Evolutionary conservation across 371 early-diverging fungal genomes (phyloP).

Genomic region (Mucor sp.): DNA sequence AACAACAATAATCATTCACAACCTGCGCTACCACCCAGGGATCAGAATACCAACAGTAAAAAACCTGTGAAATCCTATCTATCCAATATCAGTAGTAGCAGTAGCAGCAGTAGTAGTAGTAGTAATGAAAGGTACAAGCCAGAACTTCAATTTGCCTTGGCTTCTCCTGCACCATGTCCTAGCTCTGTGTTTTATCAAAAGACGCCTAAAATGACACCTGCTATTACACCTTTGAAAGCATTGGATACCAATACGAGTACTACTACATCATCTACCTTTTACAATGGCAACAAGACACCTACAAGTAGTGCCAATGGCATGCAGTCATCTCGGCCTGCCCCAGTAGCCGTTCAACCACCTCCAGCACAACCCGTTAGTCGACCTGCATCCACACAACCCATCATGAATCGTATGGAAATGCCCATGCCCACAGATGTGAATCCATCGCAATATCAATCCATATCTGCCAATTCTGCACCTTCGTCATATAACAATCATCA

Average conservation of each 20-base stretch:
- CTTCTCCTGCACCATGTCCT: conserved; percentile 5
- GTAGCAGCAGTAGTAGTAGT: too few relatives aligned
- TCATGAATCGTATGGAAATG: conserved; percentile 1
- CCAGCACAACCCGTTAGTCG: not conserved
- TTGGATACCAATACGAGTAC: not conserved
- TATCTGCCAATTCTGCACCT: not conserved
- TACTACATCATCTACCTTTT: too few relatives aligned
- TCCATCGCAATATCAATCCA: not conserved
- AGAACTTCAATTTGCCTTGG: conserved; percentile 1
- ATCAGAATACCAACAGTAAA: not conserved
- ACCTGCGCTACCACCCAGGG: conserved; percentile 9
- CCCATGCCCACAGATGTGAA: not conserved
- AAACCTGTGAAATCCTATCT: conserved; percentile 8
- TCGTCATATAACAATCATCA: not conserved
- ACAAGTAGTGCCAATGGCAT: not conserved
- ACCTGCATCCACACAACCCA: not conserved
- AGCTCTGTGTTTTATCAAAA: conserved; percentile 13
- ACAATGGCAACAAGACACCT: not conserved
- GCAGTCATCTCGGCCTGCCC: not conserved
- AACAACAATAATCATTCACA: not conserved
- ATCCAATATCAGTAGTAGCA: not conserved
- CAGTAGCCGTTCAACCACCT: not conserved
- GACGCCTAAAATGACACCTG: not conserved
- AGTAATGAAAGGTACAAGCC: conserved; percentile 5
- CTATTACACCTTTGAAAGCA: not conserved